Percentiles rank a stretch among this genome's conserved stretches.
Evolutionary conservation across 805 yeast genomes (phyloP).

Genomic region (Hanseniaspora thailandica): DNA sequence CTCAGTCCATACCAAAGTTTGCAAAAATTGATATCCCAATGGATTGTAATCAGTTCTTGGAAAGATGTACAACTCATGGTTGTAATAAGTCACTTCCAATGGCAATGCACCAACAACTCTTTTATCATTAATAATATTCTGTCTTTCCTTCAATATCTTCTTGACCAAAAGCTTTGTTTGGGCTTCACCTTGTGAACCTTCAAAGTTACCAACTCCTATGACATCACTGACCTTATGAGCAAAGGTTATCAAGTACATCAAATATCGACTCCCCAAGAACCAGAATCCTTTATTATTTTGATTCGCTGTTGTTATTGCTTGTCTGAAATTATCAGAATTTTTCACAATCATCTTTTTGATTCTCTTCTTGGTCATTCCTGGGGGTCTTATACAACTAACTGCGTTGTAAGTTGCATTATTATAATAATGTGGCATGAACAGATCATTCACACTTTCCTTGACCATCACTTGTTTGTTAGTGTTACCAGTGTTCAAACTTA

Average conservation of each 20-base stretch:
- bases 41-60: conserved; percentile 8
- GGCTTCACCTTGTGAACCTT: neutral
- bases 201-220: neutral
- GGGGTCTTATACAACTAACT: conserved; percentile 25
- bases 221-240: neutral
- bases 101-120: conserved; percentile 16
- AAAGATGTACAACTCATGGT: neutral
- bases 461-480: conserved; percentile 5
- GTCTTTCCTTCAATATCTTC: neutral
- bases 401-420: conserved; percentile 18
- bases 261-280: conserved; percentile 12
- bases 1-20: conserved; percentile 24
- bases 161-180: neutral
- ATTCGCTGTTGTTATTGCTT: neutral
- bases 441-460: conserved; percentile 23
- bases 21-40: conserved; percentile 21
- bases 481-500: neutral
- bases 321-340: conserved; percentile 9
- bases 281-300: conserved; percentile 1
- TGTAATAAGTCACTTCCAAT: conserved; percentile 7
- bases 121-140: neutral
- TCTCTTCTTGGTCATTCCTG: conserved; percentile 21
- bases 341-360: conserved; percentile 20
- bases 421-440: conserved; percentile 17
- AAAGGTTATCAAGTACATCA: neutral